Conservation (phyloP, 345 rosid species). For the Trapa incisa region DNA sequence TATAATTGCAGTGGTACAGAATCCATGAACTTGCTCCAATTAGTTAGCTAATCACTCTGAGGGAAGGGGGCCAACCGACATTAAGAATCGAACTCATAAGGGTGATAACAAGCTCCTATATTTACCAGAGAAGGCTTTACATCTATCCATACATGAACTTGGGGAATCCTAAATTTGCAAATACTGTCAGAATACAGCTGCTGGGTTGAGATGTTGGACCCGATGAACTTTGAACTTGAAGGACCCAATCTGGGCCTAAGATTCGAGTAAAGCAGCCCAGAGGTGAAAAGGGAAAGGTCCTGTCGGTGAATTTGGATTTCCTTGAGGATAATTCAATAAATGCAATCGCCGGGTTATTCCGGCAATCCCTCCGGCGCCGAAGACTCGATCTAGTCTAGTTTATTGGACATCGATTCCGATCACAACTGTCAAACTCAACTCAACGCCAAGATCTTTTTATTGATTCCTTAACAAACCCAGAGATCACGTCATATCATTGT, state of each 20-base stretch:
- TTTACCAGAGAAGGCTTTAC: no score
- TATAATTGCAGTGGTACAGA: conserved; percentile 4
- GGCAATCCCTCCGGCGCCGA: background rate
- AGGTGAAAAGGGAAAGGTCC: no score
- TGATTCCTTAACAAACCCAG: background rate
- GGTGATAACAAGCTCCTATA: no score
- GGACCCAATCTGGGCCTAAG: no score
- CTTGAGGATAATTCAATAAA: background rate
- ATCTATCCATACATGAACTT: no score
- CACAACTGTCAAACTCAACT: background rate
- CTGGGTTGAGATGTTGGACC: no score
- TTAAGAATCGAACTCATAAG: no score
- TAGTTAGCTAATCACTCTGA: background rate
- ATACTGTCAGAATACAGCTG: no score
- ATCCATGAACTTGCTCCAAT: background rate
- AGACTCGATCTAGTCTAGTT: background rate
- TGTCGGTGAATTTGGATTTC: background rate
- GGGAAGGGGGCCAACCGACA: no score
- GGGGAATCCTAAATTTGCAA: no score
- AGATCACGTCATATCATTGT: background rate
- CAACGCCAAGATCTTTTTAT: background rate
- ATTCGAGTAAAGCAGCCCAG: no score
- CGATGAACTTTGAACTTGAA: no score
- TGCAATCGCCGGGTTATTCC: background rate
- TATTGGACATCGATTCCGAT: background rate